Conservation (phyloP, 805 yeast genomes). For the Yamadazyma endophytica region DNA sequence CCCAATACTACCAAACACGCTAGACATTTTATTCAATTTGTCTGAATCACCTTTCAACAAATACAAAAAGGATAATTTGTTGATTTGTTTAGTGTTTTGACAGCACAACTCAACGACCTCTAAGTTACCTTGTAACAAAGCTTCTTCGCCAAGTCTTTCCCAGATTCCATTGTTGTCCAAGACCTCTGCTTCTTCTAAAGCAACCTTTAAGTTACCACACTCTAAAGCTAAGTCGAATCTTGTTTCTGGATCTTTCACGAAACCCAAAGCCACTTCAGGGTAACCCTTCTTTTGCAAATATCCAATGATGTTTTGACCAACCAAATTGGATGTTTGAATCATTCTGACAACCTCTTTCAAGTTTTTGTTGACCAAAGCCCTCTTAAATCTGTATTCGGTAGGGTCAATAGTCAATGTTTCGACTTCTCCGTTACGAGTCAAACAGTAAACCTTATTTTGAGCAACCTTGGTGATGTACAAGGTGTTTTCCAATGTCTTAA, state of each 20-base stretch:
- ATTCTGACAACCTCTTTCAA: conserved; percentile 88
- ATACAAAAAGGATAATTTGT: conserved; percentile 85
- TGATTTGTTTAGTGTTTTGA: conserved; percentile 83
- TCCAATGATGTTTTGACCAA: conserved; percentile 95
- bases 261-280: conserved; percentile 96
- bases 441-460: conserved; percentile 70
- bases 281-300: conserved; percentile 92
- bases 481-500: conserved; percentile 87
- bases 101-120: conserved; percentile 81
- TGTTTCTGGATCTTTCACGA: conserved; percentile 94
- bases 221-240: conserved; percentile 94
- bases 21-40: conserved; percentile 78
- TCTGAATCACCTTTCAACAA: conserved; percentile 75
- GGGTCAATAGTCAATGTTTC: conserved; percentile 82
- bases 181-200: conserved; percentile 81
- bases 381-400: conserved; percentile 94
- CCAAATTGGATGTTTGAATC: conserved; percentile 83
- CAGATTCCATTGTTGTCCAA: conserved; percentile 67
- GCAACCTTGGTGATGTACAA: conserved; percentile 71
- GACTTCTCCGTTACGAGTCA: conserved; percentile 82
- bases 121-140: conserved; percentile 84
- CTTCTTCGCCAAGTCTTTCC: conserved; percentile 82
- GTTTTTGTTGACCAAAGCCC: conserved; percentile 83
- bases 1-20: conserved; percentile 84
- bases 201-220: conserved; percentile 83